Base-by-base conservation (phyloP, 164 flowering plant genomes). In the Vitis amurensis region DNA sequence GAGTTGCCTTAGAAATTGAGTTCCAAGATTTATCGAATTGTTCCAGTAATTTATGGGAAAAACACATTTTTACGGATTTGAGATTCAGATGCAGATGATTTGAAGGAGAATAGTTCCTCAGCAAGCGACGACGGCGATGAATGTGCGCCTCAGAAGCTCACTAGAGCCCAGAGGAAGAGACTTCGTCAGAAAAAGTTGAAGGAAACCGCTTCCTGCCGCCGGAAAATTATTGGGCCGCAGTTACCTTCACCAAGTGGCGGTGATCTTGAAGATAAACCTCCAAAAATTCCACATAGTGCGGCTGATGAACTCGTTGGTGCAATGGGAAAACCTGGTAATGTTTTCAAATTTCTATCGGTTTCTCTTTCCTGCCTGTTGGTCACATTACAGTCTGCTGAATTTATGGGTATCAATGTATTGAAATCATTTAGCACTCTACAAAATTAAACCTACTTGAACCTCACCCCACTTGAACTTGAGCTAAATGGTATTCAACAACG, bases 121-220 rank as follows among this genome's bases (percentile, higher is more conserved):
- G 16, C 78, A 8, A 64, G 64, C 59, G 80, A 59, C 19, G 73
- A 31, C 4, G 29, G 8, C 30, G 71, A n/a, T 53, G 78, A 68
- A 17, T 9, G 37, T 29, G 77, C 60, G 60, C 12, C 62, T 27
- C n/a, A 70, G 69, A 87, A 80, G 81, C 80, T 84, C 51, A 83
- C 81, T 2, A 84, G 91, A 68, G 85, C 89, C 10, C 89, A 89
- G 71, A 77, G 88, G 74, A 89, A 89, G 80, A 77, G 87, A 64
- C 73, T 87, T 9, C 77, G 91, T 17, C 83, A 67, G 76, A 83
- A 77, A 72, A 87, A 84, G 73, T 79, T 84, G 15, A 83, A 74
- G 67, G 80, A 80, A 73, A 85, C 75, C 10, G 72, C 79, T 52
- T 67, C 74, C 12, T 72, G 70, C 4, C 84, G 88, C 8, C 70